These are phyloP conservation scores for Rehmannia glutinosa DNA, from an alignment of 257 asterid genomes.

Conservation along the genomic window DNA sequence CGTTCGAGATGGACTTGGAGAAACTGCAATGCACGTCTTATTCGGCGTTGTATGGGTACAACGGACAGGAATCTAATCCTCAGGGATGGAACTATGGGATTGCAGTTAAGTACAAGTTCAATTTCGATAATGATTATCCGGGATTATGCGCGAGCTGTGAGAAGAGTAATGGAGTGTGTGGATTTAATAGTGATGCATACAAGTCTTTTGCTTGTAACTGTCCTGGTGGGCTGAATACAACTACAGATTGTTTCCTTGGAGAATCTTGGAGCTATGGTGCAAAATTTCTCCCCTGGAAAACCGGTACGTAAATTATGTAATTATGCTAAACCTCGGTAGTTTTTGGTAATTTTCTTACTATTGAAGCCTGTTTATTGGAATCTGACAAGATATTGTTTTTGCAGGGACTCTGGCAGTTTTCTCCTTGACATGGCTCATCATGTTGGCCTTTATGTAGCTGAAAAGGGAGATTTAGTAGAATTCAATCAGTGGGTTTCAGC, in stretches of 20 bases:
- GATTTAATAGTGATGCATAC: constrained; percentile 37
- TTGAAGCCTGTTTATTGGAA: neutral
- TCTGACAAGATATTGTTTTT: constrained; percentile 7
- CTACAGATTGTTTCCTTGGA: constrained; percentile 56
- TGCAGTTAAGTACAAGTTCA: constrained; percentile 68
- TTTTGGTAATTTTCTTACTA: too few species aligned
- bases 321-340: too few species aligned
- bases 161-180: constrained; percentile 78
- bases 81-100: constrained; percentile 70
- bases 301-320: too few species aligned
- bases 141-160: constrained; percentile 63
- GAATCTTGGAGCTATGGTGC: constrained; percentile 43
- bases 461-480: neutral
- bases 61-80: constrained; percentile 51
- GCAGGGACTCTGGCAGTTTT: constrained; percentile 39
- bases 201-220: constrained; percentile 60
- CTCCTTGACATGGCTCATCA: constrained; percentile 29
- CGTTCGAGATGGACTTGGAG: constrained; percentile 67
- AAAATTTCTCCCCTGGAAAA: constrained; percentile 32
- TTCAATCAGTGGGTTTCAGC: too few species aligned
- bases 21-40: constrained; percentile 60
- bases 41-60: constrained; percentile 61
- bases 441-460: constrained; percentile 31
- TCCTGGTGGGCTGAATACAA: constrained; percentile 62
- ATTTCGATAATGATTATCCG: constrained; percentile 67